Base-by-base conservation (phyloP, 129 eudicot genomes). In the Rutidosis leptorrhynchoides region DNA sequence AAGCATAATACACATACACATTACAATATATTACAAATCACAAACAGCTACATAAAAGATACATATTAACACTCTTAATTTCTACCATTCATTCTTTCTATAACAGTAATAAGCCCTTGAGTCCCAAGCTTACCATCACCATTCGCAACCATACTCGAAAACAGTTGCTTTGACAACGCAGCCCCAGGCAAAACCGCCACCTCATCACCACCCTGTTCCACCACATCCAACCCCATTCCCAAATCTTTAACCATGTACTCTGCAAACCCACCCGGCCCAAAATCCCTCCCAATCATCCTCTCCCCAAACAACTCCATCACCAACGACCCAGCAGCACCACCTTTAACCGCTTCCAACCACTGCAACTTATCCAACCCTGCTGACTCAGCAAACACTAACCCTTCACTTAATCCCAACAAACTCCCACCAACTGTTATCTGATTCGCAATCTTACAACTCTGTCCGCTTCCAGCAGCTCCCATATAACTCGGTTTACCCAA, bases 161-260 rank as follows among this genome's bases (percentile, higher is more conserved):
- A 87, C 81, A 90, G 20, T 67, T 87, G 88, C 77, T 91, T 91
- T 3, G 62, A 64, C 82, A 91, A 58, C 9, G 88, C 90, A 62
- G 97, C 90, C 6, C 97, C 94, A 1, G 97, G 96, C 83, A 91
- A 54, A 33, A 75, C 90, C 80, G 77, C 86, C 43, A 69, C 85
- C 46, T 80, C 59, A 64, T 46, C 82, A 23, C 82, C 87, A 0
- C 64, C 82, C 70, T 79, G 82, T 68, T 78, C 90, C 75, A 68
- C 92, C 74, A 80, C 86, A 80, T 90, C 83, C 58, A 87, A 85
- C 12, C 87, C 93, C 97, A 91, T 83, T 51, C 97, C 96, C 85
- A 87, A 69, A 72, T 91, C 97, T 72, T 87, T 91, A 60, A 91
- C 96, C 88, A 91, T 91, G 62, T 91, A 91, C 82, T 91, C 96